phyloP scores from a whole-genome alignment of 495 filamentous ascomycete genomes.

The Neurospora tetraspora region DNA sequence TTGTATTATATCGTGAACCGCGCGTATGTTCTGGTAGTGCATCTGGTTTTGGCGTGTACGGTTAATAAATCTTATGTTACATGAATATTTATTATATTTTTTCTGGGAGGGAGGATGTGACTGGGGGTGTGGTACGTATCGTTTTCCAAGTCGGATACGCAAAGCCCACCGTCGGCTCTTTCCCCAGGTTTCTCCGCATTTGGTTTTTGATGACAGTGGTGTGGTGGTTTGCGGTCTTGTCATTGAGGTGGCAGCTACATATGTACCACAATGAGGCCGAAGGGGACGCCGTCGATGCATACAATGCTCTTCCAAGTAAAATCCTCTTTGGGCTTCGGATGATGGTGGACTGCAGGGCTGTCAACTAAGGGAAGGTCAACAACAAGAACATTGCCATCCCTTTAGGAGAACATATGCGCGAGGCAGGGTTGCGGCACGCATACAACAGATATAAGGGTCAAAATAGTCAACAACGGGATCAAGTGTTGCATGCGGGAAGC shows the following conservation, averaged over 20 bases:
- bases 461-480: not conserved
- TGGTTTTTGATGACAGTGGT: not conserved
- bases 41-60: no score
- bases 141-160: no score
- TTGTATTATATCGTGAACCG: no score
- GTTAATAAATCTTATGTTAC: no score
- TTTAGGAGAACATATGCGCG: not conserved
- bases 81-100: no score
- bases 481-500: not conserved
- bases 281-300: not conserved
- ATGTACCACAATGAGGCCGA: not conserved
- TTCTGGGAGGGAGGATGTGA: no score
- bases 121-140: no score
- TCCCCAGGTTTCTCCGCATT: not conserved
- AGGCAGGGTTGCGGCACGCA: not conserved
- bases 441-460: not conserved
- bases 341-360: not conserved
- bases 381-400: not conserved
- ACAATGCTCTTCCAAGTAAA: not conserved
- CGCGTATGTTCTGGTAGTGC: no score
- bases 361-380: not conserved
- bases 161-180: not conserved
- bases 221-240: not conserved
- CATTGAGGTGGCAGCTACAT: not conserved
- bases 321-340: not conserved